Evolutionary conservation across 208 protist species (phyloP).

Genomic region (Wallacemonas sp.): DNA sequence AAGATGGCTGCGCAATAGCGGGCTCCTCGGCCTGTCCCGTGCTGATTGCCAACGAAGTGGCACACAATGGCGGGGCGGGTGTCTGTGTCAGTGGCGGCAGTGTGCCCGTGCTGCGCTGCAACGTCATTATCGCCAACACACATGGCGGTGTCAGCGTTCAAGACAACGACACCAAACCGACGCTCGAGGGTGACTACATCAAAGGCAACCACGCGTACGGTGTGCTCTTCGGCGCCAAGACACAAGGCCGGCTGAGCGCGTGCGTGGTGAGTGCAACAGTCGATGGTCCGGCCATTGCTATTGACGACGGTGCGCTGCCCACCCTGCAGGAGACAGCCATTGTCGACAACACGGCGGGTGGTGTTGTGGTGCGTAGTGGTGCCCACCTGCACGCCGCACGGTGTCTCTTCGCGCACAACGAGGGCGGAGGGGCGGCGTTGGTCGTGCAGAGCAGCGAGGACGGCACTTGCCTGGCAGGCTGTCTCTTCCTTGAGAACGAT

Average conservation of each 20-base stretch:
- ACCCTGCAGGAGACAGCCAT: slow-evolving; percentile 15
- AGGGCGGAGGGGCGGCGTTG: not conserved
- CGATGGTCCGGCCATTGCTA: slow-evolving; percentile 18
- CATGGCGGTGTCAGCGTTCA: slow-evolving; percentile 12
- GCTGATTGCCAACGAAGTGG: slow-evolving; percentile 20
- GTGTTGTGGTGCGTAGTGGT: slow-evolving; percentile 18
- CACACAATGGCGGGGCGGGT: slow-evolving; percentile 17
- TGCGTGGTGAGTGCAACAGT: slow-evolving; percentile 18
- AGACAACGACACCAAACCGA: slow-evolving; percentile 10
- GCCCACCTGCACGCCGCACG: not conserved
- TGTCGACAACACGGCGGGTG: slow-evolving; percentile 12
- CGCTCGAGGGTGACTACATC: slow-evolving; percentile 20
- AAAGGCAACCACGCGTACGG: slow-evolving; percentile 23
- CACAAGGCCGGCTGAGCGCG: slow-evolving; percentile 9
- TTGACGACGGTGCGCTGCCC: slow-evolving; percentile 15
- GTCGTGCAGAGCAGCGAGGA: not conserved
- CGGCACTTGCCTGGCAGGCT: slow-evolving; percentile 14
- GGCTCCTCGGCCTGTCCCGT: not conserved
- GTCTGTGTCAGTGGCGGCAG: not conserved
- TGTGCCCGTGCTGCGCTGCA: slow-evolving; percentile 8
- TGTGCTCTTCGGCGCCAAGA: slow-evolving; percentile 10
- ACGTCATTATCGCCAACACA: slow-evolving; percentile 15
- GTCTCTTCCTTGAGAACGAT: slow-evolving; percentile 25
- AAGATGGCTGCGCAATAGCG: slow-evolving; percentile 21
- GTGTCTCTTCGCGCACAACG: slow-evolving; percentile 13